Evolutionary conservation across 805 yeast species (phyloP).

Genomic region (Starmerella bacillaris): DNA sequence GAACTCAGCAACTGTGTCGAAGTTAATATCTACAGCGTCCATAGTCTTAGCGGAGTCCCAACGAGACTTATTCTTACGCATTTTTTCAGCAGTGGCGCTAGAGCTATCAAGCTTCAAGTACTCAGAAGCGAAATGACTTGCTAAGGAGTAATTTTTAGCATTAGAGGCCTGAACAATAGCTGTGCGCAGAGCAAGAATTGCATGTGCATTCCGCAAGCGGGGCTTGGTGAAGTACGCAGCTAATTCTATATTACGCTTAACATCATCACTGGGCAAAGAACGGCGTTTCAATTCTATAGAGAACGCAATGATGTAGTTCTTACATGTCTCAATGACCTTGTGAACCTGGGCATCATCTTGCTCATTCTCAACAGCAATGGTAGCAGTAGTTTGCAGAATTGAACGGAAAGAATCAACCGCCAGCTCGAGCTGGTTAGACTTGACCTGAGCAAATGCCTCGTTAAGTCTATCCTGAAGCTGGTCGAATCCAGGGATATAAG

Average conservation of each 20-base stretch:
- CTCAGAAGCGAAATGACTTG: conserved; percentile 77
- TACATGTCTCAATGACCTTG: conserved; percentile 54
- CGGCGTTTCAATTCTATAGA: conserved; percentile 85
- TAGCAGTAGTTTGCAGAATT: conserved; percentile 56
- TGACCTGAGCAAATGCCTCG: conserved; percentile 67
- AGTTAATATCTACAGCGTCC: conserved; percentile 80
- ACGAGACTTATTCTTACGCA: conserved; percentile 59
- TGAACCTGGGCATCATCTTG: conserved; percentile 63
- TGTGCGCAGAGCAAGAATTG: conserved; percentile 74
- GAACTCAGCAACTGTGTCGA: conserved; percentile 81
- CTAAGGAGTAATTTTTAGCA: conserved; percentile 70
- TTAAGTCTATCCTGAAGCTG: conserved; percentile 41
- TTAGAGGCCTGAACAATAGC: conserved; percentile 89
- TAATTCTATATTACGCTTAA: conserved; percentile 76
- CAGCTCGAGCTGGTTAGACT: conserved; percentile 61
- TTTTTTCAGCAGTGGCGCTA: conserved; percentile 69
- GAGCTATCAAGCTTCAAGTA: conserved; percentile 48
- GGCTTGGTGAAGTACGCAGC: conserved; percentile 91
- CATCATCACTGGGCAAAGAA: conserved; percentile 40
- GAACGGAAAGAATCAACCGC: conserved; percentile 69
- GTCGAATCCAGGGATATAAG: conserved; percentile 60
- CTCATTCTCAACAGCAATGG: conserved; percentile 50
- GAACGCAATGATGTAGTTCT: conserved; percentile 81
- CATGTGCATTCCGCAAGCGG: conserved; percentile 64
- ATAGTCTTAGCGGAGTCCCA: conserved; percentile 56